These are phyloP conservation scores for Ceraceosorus bombacis DNA, from an alignment of 1,284 basidiomycete species.

Conservation along the genomic window DNA sequence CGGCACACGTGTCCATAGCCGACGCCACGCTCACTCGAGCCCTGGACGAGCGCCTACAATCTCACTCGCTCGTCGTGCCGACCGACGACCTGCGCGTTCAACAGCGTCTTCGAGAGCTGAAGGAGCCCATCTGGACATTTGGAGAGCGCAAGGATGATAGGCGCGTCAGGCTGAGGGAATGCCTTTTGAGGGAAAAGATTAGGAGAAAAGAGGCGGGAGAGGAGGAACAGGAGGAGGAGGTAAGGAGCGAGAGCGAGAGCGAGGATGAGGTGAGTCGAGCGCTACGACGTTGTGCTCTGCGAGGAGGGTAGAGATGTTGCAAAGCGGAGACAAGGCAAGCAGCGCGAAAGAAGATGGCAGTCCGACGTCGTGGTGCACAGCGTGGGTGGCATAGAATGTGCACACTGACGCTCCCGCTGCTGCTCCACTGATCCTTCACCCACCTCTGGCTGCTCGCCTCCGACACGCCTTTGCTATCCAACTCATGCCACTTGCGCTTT, in stretches of 20 bases:
- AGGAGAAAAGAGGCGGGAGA: constrained; percentile 52
- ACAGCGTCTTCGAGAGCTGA: constrained; percentile 77
- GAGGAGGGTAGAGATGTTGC: too few relatives aligned
- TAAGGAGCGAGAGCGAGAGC: constrained; percentile 56
- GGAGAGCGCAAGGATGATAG: constrained; percentile 70
- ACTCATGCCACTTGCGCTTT: constrained; percentile 10
- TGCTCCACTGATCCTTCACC: too few relatives aligned
- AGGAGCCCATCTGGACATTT: constrained; percentile 92
- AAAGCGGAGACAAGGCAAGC: too few relatives aligned
- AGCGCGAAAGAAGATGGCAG: too few relatives aligned
- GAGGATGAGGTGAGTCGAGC: constrained; percentile 23
- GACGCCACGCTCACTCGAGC: background rate
- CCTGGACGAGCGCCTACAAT: constrained; percentile 59
- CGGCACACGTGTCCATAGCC: too few relatives aligned
- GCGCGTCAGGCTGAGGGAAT: constrained; percentile 84
- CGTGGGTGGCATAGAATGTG: too few relatives aligned
- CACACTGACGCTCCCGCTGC: too few relatives aligned
- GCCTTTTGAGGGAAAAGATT: constrained; percentile 77
- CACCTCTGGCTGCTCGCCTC: too few relatives aligned
- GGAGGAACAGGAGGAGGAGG: constrained; percentile 15
- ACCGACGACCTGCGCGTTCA: constrained; percentile 92
- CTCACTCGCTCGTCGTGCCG: constrained; percentile 86
- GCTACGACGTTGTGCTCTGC: too few relatives aligned
- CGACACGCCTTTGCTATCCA: too few relatives aligned
- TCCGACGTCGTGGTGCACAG: too few relatives aligned